A percentile compares a stretch with the other conserved stretches of the same genome.
Conservation (phyloP, 345 rosid species). For the Corchorus olitorius region DNA sequence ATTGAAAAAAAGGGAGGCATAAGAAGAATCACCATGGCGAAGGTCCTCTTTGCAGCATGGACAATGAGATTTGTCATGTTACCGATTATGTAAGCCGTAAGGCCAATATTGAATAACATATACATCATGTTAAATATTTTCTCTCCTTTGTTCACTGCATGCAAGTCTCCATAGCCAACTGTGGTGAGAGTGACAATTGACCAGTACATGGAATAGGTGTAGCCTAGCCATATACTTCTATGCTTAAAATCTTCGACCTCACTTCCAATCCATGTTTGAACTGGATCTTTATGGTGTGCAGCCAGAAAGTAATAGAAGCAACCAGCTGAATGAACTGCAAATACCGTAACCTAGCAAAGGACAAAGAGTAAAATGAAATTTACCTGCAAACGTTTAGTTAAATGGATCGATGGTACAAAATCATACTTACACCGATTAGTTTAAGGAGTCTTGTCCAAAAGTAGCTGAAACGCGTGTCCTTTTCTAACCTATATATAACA, state of each 20-base stretch:
- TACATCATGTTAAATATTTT: slow-evolving; percentile 75
- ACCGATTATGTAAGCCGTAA: slow-evolving; percentile 82
- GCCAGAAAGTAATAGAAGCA: slow-evolving; percentile 87
- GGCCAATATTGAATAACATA: slow-evolving; percentile 92
- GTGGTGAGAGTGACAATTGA: slow-evolving; percentile 89
- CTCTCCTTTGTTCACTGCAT: slow-evolving; percentile 68
- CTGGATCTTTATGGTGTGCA: slow-evolving; percentile 40
- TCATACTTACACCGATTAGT: slow-evolving; percentile 60
- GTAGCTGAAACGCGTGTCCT: slow-evolving; percentile 76
- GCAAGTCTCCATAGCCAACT: slow-evolving; percentile 90
- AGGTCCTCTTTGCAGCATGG: slow-evolving; percentile 64
- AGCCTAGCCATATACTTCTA: slow-evolving; percentile 76
- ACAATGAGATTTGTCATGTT: slow-evolving; percentile 97
- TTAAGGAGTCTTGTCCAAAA: slow-evolving; percentile 63
- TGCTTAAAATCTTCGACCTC: slow-evolving; percentile 55
- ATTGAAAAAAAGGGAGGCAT: not conserved
- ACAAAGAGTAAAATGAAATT: not conserved
- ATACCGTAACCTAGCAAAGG: slow-evolving; percentile 64
- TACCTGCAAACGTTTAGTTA: not conserved
- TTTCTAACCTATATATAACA: slow-evolving; percentile 62
- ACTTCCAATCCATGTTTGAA: slow-evolving; percentile 74
- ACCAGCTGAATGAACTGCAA: slow-evolving; percentile 81
- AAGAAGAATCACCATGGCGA: slow-evolving; percentile 58
- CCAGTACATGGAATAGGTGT: slow-evolving; percentile 94
- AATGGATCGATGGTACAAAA: not conserved